Base-by-base conservation (phyloP, 192 early-diverging fungal species). In the Podila verticillata region DNA sequence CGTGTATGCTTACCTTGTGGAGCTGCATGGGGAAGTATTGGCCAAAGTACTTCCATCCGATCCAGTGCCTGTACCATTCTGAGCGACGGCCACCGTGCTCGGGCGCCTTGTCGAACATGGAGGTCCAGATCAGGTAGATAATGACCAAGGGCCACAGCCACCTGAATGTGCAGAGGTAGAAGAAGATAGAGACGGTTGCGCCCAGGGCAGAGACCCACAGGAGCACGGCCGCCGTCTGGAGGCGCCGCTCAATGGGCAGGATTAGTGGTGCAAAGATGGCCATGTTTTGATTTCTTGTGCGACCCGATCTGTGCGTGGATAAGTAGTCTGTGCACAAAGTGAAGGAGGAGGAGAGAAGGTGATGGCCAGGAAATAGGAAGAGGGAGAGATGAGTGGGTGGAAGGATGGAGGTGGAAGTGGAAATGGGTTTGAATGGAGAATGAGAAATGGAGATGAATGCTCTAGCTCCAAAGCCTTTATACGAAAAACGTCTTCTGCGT, bases 11-110 rank as follows among this genome's bases (percentile, higher is more conserved):
- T 83, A 86, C 89, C 84, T 95, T 95, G 61, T 93, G 82, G 48
- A 98, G 83, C 5, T 84, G 81, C 28, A 92, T 89, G 17, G 95
- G 95, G 68, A 95, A 97, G 70, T 94, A 96, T 48, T 91, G 89
- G 48, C 87, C 87, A 64, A 95, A 90, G 78, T 94, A 93, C 22
- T 75, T 77, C 96, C 97, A 99, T 32, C 92, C 51, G 17, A 62
- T 59, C 66, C 88, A 84, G 31, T 82, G 82, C 15, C 89, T 81
- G 22, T 91, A 54, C 56, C 70, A 72, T 32, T 84, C 35, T 32
- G 90, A 79, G 7, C 86, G 82, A 22, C 97, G 84, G 4, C 92
- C 94, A 4, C 97, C 97, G 31, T 86, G 87, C 60, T 97, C 94
- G 3, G 93, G 94, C 7, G 90, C 87, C 89, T 92, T 19, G 88